These are phyloP conservation scores for Penicillium sp. DNA, from an alignment of 2,329 filamentous ascomycete genomes.

Conservation along the genomic window DNA sequence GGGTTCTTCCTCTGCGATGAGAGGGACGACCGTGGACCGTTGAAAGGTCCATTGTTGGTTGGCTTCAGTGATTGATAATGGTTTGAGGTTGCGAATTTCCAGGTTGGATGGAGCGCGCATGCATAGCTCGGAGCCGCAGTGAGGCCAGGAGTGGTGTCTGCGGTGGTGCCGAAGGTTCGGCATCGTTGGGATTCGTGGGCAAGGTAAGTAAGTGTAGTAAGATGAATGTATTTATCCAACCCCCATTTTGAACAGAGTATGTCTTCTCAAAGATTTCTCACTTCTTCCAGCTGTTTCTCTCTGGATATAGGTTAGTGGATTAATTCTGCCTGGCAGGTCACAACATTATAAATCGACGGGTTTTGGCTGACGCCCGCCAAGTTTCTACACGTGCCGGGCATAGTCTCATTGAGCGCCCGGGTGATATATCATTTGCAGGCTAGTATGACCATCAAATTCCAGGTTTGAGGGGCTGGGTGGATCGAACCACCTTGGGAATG, in stretches of 20 bases:
- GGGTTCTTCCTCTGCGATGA: constrained; percentile 23
- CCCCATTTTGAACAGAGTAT: constrained; percentile 4
- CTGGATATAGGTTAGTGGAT: background rate
- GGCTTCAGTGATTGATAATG: background rate
- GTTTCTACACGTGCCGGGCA: background rate
- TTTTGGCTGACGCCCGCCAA: background rate
- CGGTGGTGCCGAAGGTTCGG: constrained; percentile 28
- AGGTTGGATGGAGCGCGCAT: constrained; percentile 21
- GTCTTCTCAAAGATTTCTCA: background rate
- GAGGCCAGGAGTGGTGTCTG: constrained; percentile 40
- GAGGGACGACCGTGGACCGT: constrained; percentile 4
- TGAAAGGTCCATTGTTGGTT: constrained; percentile 15
- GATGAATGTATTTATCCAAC: background rate
- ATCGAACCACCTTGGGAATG: background rate
- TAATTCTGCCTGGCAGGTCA: constrained; percentile 3
- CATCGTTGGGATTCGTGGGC: constrained; percentile 17
- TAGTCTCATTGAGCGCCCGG: constrained; percentile 6
- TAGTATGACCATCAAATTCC: constrained; percentile 11
- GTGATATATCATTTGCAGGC: constrained; percentile 18
- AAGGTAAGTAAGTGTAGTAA: background rate
- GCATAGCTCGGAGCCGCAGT: constrained; percentile 27
- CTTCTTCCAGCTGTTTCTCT: background rate
- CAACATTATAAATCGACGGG: constrained; percentile 14
- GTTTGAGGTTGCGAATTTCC: constrained; percentile 19
- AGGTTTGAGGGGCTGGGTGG: background rate